phyloP scores from a whole-genome alignment of 169 alveolate genomes.

The Cryptosporidium ubiquitum region DNA sequence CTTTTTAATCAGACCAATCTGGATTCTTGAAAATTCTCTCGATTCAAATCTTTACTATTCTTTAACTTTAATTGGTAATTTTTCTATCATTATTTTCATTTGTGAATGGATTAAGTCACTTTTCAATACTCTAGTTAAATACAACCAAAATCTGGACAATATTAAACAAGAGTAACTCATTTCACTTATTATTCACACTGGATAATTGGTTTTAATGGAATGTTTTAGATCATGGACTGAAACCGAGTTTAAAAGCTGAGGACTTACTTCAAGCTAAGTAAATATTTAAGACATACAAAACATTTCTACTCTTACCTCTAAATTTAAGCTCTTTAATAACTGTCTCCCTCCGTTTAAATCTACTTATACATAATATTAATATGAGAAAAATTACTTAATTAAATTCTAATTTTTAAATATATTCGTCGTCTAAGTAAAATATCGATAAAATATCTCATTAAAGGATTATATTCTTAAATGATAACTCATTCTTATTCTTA shows the following conservation, averaged over 20 bases:
- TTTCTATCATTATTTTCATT: conserved; percentile 10
- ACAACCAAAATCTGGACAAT: not conserved
- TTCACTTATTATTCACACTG: too few relatives aligned
- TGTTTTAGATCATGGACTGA: too few relatives aligned
- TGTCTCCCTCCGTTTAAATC: too few relatives aligned
- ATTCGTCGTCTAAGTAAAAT: not conserved
- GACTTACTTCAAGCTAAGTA: too few relatives aligned
- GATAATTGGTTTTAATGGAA: too few relatives aligned
- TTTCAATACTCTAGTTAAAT: conserved; percentile 6
- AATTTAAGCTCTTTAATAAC: too few relatives aligned
- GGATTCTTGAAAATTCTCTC: conserved; percentile 44
- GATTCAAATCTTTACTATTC: conserved; percentile 35
- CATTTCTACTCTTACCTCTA: too few relatives aligned
- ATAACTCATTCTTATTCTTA: not conserved
- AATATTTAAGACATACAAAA: too few relatives aligned
- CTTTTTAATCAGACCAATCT: conserved; percentile 32
- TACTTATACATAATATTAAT: not conserved
- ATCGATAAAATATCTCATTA: not conserved
- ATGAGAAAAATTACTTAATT: conserved; percentile 17
- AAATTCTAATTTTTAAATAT: conserved; percentile 40
- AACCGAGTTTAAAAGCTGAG: too few relatives aligned
- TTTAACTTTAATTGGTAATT: not conserved
- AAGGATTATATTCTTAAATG: not conserved
- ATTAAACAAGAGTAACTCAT: not conserved
- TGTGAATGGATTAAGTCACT: conserved; percentile 59